Conservation (phyloP, 2,329 filamentous ascomycete species). For the Teratosphaeria zuluensis region DNA sequence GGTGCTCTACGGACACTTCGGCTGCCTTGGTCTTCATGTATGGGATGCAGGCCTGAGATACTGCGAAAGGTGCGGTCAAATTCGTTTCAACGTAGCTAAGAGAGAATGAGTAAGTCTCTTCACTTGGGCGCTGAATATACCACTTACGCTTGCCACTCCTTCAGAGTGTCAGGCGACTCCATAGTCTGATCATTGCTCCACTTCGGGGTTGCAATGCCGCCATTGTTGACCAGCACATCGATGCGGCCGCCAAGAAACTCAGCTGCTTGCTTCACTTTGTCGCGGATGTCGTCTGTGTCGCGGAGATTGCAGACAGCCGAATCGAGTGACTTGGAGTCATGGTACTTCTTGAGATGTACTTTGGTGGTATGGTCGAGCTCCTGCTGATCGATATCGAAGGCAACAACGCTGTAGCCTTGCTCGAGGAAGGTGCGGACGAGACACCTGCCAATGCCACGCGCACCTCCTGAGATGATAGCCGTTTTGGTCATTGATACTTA, state of each 20-base stretch:
- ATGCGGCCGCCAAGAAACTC: constrained; percentile 22
- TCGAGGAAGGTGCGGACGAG: constrained; percentile 27
- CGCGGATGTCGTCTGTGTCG: constrained; percentile 22
- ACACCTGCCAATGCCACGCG: constrained; percentile 26
- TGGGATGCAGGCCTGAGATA: constrained; percentile 21
- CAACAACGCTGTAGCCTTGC: constrained; percentile 29
- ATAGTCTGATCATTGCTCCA: constrained; percentile 25
- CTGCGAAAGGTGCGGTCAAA: constrained; percentile 26
- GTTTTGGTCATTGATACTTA: neutral
- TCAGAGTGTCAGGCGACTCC: constrained; percentile 23
- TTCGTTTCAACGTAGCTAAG: constrained; percentile 29
- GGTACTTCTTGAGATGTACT: constrained; percentile 20
- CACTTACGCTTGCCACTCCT: constrained; percentile 27
- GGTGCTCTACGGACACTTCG: constrained; percentile 6
- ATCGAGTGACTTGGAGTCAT: constrained; percentile 7
- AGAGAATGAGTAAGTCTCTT: neutral
- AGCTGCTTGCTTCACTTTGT: constrained; percentile 22
- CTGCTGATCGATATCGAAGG: constrained; percentile 29
- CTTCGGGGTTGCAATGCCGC: constrained; percentile 25
- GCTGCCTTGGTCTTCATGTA: constrained; percentile 17
- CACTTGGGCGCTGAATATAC: neutral
- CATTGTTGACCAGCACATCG: constrained; percentile 34
- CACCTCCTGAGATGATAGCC: constrained; percentile 9
- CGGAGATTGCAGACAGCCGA: constrained; percentile 24
- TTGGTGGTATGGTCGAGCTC: constrained; percentile 28